Evolutionary conservation across 2,329 filamentous ascomycete species (phyloP).

Genomic region (Aureobasidium namibiae): DNA sequence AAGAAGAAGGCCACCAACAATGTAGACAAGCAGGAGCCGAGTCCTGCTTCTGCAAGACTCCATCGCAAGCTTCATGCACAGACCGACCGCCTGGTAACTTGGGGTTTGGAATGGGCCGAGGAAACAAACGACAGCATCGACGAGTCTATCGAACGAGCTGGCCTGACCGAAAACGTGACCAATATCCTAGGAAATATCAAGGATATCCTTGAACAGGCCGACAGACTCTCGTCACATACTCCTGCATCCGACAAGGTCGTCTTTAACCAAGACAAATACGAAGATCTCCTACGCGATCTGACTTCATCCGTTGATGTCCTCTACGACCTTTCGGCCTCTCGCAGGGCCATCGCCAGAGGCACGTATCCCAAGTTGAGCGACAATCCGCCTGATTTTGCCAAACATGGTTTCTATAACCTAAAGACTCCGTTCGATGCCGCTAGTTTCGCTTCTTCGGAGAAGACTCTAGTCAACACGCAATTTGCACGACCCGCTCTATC

Average conservation of each 20-base stretch:
- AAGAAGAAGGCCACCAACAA: slow-evolving; percentile 59
- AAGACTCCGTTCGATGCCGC: slow-evolving; percentile 10
- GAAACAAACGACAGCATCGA: slow-evolving; percentile 56
- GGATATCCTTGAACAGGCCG: slow-evolving; percentile 68
- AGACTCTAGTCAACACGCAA: slow-evolving; percentile 18
- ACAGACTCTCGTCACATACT: slow-evolving; percentile 51
- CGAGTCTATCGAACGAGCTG: slow-evolving; percentile 57
- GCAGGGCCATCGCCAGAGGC: slow-evolving; percentile 37
- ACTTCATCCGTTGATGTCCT: slow-evolving; percentile 72
- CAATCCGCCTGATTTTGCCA: slow-evolving; percentile 1
- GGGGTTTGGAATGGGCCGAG: slow-evolving; percentile 74
- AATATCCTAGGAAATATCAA: slow-evolving; percentile 76
- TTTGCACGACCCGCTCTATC: slow-evolving; percentile 24
- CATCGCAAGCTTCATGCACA: slow-evolving; percentile 73
- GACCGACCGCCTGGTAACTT: slow-evolving; percentile 68
- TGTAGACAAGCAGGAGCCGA: slow-evolving; percentile 52
- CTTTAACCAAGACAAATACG: slow-evolving; percentile 60
- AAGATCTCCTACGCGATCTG: slow-evolving; percentile 65
- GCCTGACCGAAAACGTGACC: slow-evolving; percentile 66
- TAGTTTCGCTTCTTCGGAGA: slow-evolving; percentile 14
- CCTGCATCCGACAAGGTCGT: slow-evolving; percentile 41
- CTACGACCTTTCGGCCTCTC: slow-evolving; percentile 64
- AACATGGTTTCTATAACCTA: slow-evolving; percentile 10
- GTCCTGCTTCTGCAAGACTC: slow-evolving; percentile 60
- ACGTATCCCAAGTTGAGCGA: slow-evolving; percentile 26